Evolutionary conservation across 495 filamentous ascomycete species (phyloP), one percentile per base, ranked within the genome.

Genomic region (Lindgomyces ingoldianus): DNA sequence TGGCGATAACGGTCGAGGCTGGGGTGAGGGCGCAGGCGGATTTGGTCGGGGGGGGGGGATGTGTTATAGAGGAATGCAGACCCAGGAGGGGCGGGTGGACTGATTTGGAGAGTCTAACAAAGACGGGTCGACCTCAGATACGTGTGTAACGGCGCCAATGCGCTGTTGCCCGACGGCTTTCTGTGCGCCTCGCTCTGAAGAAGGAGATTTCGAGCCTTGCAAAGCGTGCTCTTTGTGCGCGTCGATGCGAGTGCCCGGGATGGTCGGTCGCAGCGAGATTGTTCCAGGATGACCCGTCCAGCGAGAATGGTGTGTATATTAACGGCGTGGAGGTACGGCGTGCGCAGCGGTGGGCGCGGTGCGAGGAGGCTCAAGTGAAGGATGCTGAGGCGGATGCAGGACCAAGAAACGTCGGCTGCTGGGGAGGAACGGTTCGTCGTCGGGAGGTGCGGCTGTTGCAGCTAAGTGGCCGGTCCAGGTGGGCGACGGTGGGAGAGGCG

Each of bases 31-130:
- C 29, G 44, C 16, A 27, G 41, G 47, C 16, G 57, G 27, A 39
- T 14, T 22, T n/a, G 54, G 33, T 18, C 4, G 33, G 27, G n/a
- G 30, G 19, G 26, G 10, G 52, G n/a, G 47, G 12, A 21, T n/a
- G 25, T 47, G 57, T 26, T 55, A 62, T 62, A 39, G 62, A 54
- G 62, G 67, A 62, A 59, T 59, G 67, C 54, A 30, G 62, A 62
- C 57, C 12, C 51, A 57, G 55, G 48, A 29, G 63, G n/a, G 6
- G 41, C 33, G 52, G n/a, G 60, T 22, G 60, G 60, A 51, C 25
- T 50, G 54, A 65, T 55, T n/a, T 51, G 42, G 62, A 22, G 45
- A 16, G n/a, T 55, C 16, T 25, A 49, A 67, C 64, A 56, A 61
- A 61, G 58, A 52, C 19, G 49, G 39, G 39, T n/a, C 30, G 57